Percentiles rank a stretch among this genome's conserved stretches.
These are phyloP conservation scores for Pleurotus tuoliensis DNA, from an alignment of 768 basidiomycete species.

Conservation along the genomic window DNA sequence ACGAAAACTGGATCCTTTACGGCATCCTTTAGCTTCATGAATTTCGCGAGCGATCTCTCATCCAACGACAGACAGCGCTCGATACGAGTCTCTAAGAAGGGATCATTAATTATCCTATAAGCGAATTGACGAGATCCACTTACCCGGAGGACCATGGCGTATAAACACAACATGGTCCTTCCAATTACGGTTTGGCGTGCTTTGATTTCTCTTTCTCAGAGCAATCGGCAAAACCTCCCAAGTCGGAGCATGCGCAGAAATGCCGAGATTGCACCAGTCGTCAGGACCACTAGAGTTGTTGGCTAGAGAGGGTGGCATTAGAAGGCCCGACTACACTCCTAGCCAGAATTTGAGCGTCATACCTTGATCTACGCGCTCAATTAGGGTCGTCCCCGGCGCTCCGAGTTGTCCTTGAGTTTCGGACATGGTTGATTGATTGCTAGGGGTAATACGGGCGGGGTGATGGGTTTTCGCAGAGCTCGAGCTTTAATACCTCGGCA, in stretches of 20 bases:
- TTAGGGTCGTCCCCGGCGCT: too few relatives aligned
- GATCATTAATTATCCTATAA: background rate
- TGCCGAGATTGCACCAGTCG: constrained; percentile 93
- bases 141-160: constrained; percentile 91
- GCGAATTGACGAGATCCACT: constrained; percentile 15
- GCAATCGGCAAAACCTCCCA: constrained; percentile 99
- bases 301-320: background rate
- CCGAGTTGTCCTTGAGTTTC: too few relatives aligned
- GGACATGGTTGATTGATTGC: too few relatives aligned
- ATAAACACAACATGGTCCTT: constrained; percentile 99
- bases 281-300: background rate
- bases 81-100: constrained; percentile 56
- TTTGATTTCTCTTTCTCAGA: constrained; percentile 97
- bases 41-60: constrained; percentile 93
- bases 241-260: constrained; percentile 95
- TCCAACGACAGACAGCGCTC: constrained; percentile 97
- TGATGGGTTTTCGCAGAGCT: too few relatives aligned
- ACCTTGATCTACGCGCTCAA: too few relatives aligned
- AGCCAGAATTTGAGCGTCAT: too few relatives aligned
- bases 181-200: constrained; percentile 98
- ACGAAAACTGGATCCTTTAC: constrained; percentile 99
- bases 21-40: constrained; percentile 95
- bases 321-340: too few relatives aligned
- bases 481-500: too few relatives aligned
- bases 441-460: too few relatives aligned